A percentile compares a stretch with the other conserved stretches of the same genome.
Evolutionary conservation across 192 early-diverging fungal species (phyloP).

Genomic region (Allomyces macrogynus): DNA sequence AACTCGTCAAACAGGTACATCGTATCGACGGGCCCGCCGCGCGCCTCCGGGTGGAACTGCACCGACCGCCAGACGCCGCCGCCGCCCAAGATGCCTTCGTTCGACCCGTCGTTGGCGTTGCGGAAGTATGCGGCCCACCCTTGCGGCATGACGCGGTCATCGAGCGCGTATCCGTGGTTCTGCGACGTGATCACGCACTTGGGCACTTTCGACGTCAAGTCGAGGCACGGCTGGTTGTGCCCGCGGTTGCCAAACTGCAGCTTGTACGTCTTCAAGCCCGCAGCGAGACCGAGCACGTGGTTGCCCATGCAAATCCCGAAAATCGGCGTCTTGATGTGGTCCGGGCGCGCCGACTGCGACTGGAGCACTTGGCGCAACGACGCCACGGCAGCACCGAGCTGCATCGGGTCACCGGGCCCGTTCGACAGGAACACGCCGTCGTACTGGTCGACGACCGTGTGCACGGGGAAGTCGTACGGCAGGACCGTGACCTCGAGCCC

Average conservation of each 20-base stretch:
- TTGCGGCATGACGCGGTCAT: constrained; percentile 40
- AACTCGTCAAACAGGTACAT: too few relatives aligned
- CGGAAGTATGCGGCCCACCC: constrained; percentile 73
- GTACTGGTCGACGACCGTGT: constrained; percentile 30
- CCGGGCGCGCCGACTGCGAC: constrained; percentile 9
- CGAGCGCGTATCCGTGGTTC: constrained; percentile 78
- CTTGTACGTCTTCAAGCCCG: constrained; percentile 69
- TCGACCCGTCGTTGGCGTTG: too few relatives aligned
- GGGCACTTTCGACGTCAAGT: constrained; percentile 38
- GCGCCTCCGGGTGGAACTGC: too few relatives aligned
- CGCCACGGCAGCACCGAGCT: constrained; percentile 40
- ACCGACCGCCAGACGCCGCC: too few relatives aligned
- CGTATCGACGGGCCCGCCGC: too few relatives aligned
- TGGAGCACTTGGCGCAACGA: constrained; percentile 40
- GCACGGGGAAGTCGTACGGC: constrained; percentile 67
- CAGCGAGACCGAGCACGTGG: constrained; percentile 74
- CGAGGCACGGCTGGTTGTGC: constrained; percentile 81
- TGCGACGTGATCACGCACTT: constrained; percentile 84
- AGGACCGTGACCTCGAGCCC: constrained; percentile 71
- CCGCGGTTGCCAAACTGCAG: constrained; percentile 86
- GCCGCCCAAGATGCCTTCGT: too few relatives aligned
- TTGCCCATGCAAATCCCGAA: constrained; percentile 98
- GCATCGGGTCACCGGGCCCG: constrained; percentile 67
- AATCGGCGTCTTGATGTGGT: constrained; percentile 52
- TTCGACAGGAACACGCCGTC: constrained; percentile 88